These are phyloP conservation scores for Alternaria dauci DNA, from an alignment of 2,329 filamentous ascomycete species.

Conservation along the genomic window DNA sequence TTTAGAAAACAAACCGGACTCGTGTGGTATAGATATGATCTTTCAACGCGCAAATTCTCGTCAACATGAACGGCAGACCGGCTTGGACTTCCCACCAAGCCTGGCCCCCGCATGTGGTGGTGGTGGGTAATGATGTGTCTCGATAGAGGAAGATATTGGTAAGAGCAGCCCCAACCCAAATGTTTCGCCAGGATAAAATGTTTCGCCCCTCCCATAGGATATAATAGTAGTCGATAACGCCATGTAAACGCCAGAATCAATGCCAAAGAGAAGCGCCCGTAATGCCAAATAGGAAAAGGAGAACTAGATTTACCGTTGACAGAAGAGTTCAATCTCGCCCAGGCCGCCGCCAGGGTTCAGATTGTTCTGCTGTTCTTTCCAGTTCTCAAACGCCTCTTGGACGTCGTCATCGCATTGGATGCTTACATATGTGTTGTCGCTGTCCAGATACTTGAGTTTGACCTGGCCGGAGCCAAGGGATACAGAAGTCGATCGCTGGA, in stretches of 20 bases:
- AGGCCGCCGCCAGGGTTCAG: conserved; percentile 70
- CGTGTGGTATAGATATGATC: conserved; percentile 4
- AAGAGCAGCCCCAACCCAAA: not conserved
- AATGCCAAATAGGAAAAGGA: conserved; percentile 4
- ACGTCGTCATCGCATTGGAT: conserved; percentile 97
- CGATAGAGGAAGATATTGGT: conserved; percentile 1
- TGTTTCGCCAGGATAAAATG: not conserved
- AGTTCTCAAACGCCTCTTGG: conserved; percentile 92
- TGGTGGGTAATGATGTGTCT: not conserved
- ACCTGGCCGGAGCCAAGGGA: conserved; percentile 84
- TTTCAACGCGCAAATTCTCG: not conserved
- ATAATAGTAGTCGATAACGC: not conserved
- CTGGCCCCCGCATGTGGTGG: not conserved
- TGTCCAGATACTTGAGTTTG: conserved; percentile 86
- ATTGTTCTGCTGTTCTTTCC: conserved; percentile 77
- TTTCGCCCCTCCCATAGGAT: not conserved
- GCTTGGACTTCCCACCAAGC: not conserved
- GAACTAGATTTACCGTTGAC: conserved; percentile 41
- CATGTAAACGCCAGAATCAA: conserved; percentile 9
- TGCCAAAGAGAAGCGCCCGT: conserved; percentile 9
- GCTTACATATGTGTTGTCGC: conserved; percentile 87
- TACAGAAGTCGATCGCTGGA: conserved; percentile 83
- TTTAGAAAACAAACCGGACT: not conserved
- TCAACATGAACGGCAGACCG: not conserved
- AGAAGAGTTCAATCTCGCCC: conserved; percentile 78